Base-by-base conservation (phyloP, 2,329 filamentous ascomycete genomes). In the Atkinsonella hypoxylon region DNA sequence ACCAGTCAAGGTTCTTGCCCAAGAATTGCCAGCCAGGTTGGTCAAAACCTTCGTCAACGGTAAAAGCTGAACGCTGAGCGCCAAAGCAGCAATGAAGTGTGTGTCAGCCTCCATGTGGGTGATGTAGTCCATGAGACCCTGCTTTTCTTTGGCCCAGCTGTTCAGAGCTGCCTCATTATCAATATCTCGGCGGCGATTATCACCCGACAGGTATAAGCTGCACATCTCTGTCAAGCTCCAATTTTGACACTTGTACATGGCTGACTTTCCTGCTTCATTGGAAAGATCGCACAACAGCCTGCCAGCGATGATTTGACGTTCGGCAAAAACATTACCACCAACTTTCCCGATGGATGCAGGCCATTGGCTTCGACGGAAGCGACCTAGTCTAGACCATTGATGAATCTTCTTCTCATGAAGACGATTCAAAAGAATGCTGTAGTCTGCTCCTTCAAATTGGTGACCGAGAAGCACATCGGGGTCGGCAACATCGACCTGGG, bases 161-260 rank as follows among this genome's bases (percentile, higher is more conserved):
- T 87, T 90, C 51, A 98, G 72, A 3, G 89, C 89, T 48, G 75
- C 81, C 58, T 97, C 93, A 58, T 87, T 91, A 64, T 98, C 91
- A 32, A 98, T 70, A 38, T 98, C 93, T 50, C 84, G 81, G 41
- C 93, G 85, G 41, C 75, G 75, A 62, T 84, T 84, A 51, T 81
- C 80, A 26, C 80, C 80, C 32, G 82, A 77, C 5, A 98, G 82
- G 57, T 96, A 95, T 15, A 97, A 77, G 56, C 84, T 87, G 65
- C 89, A 95, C 90, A 98, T 98, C 67, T 98, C 93, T 2, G 91
- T 94, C 66, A 98, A 75, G 66, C 87, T 95, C 93, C 93, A 98
- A 3, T 90, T 95, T 67, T 96, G 91, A 66, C 93, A 98, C 70
- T 95, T 95, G 60, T 80, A 83, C 91, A 97, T 97, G 57, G 89